Base-by-base conservation (phyloP, 2,329 filamentous ascomycete species). In the Lachnum nothofagi region DNA sequence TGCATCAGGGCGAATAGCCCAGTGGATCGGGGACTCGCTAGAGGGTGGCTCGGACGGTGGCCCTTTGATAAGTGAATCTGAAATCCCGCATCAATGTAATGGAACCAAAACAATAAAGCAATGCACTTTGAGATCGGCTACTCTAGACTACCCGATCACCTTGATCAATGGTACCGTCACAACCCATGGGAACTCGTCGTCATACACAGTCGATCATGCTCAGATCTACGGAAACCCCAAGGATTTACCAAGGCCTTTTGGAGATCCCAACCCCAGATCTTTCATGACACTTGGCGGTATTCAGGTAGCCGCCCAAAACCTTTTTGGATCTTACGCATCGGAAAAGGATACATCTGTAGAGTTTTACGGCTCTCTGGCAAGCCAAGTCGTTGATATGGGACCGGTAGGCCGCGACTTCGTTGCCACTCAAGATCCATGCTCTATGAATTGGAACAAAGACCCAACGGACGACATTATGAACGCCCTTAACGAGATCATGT, bases 401-500 rank as follows among this genome's bases (percentile, higher is more conserved):
- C 16, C 43, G 7, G 19, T 4, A 22, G 27, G 20, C 27, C 3
- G 7, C 19, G 22, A 16, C 9, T 40, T 24, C 24, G 9, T 17
- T 7, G 24, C n/a, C 14, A 40, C 44, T 7, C 20, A 40, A 22
- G 24, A 46, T 14, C 14, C 44, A 7, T 46, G 44, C 20, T 7
- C 44, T 7, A 46, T 46, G 16, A 46, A 46, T 23, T 46, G 29
- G 17, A 7, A 24, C 5, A n/a, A n/a, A n/a, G 34, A 41, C 17
- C 49, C 50, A 65, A 70, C 58, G 51, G 51, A 31, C 19, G 44
- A 51, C 20, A 44, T 47, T n/a, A 31, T 48, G 10, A 23, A 43
- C 33, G 25, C 38, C 12, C 40, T 48, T n/a, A 48, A 51, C 38
- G 37, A 48, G 39, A 39, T 47, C 27, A 51, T 51, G 44, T 51